phyloP scores from a whole-genome alignment of 2,329 filamentous ascomycete genomes.

The Fusarium beomiforme region DNA sequence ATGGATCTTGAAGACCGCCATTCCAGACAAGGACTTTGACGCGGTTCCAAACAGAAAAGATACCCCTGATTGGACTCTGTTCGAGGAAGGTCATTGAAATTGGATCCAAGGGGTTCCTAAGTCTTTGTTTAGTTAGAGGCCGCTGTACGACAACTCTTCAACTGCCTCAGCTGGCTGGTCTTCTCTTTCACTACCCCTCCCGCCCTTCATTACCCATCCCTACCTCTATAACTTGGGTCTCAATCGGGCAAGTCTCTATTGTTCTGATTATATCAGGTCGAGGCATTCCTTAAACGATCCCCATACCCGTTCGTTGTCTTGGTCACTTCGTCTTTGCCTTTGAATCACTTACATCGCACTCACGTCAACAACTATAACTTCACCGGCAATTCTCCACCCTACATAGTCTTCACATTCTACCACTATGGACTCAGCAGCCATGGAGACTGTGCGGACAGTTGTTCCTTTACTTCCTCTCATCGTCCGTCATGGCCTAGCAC shows the following conservation, averaged over 20 bases:
- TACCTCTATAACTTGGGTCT: not conserved
- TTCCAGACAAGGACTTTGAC: slow-evolving; percentile 6
- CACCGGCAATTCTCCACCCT: not conserved
- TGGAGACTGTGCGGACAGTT: slow-evolving; percentile 45
- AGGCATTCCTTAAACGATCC: not conserved
- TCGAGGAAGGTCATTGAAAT: not conserved
- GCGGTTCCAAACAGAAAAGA: not conserved
- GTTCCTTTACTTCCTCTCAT: slow-evolving; percentile 69
- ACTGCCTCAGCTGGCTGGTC: not conserved
- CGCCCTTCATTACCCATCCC: slow-evolving; percentile 1
- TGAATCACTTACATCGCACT: slow-evolving; percentile 23
- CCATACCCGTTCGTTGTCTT: not conserved
- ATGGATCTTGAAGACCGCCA: slow-evolving; percentile 20
- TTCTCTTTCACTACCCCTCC: not conserved
- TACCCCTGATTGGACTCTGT: slow-evolving; percentile 10
- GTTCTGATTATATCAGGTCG: not conserved
- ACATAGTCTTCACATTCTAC: not conserved
- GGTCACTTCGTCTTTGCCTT: not conserved
- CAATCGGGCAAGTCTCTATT: not conserved
- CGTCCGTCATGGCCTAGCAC: slow-evolving; percentile 68
- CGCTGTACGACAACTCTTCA: slow-evolving; percentile 10
- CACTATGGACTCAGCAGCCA: slow-evolving; percentile 20
- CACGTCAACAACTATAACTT: not conserved
- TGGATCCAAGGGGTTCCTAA: not conserved
- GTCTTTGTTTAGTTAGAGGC: slow-evolving; percentile 14